A percentile compares a stretch with the other conserved stretches of the same genome.
phyloP scores from a whole-genome alignment of 2,329 filamentous ascomycete species.

The Xylaria sp. region DNA sequence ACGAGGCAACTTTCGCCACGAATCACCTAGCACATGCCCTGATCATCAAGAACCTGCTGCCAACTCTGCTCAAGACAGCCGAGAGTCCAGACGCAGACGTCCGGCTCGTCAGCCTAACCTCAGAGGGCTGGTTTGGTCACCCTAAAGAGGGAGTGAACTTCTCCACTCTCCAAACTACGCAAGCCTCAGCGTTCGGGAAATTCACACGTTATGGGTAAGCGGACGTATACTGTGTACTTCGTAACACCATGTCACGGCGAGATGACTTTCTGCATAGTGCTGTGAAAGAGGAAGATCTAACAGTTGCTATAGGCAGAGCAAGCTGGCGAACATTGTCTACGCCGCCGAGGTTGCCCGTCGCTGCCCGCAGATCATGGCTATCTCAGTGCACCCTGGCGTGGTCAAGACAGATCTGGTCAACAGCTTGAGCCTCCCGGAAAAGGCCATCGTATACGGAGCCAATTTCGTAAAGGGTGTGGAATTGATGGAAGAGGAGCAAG shows the following conservation, averaged over 20 bases:
- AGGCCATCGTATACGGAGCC: slow-evolving; percentile 35
- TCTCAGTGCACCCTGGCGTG: slow-evolving; percentile 47
- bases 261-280: not conserved
- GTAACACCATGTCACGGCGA: too few species aligned
- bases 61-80: slow-evolving; percentile 43
- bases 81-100: slow-evolving; percentile 41
- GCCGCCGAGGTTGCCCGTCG: slow-evolving; percentile 44
- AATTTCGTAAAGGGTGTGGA: slow-evolving; percentile 33
- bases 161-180: slow-evolving; percentile 43
- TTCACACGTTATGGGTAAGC: slow-evolving; percentile 46
- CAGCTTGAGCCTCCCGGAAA: slow-evolving; percentile 30
- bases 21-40: slow-evolving; percentile 60
- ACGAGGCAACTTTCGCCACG: slow-evolving; percentile 58
- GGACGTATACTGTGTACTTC: too few species aligned
- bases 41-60: slow-evolving; percentile 52
- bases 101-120: slow-evolving; percentile 45
- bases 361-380: slow-evolving; percentile 43
- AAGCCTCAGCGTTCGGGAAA: slow-evolving; percentile 39
- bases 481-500: slow-evolving; percentile 49
- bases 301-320: slow-evolving; percentile 53
- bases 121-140: slow-evolving; percentile 40
- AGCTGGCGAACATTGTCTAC: slow-evolving; percentile 48
- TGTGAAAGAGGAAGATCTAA: slow-evolving; percentile 4
- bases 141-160: slow-evolving; percentile 43
- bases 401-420: slow-evolving; percentile 46